Evolutionary conservation across 306 rosid genomes (phyloP), one percentile per base, ranked within the genome.

Genomic region (Acmispon strigosus): DNA sequence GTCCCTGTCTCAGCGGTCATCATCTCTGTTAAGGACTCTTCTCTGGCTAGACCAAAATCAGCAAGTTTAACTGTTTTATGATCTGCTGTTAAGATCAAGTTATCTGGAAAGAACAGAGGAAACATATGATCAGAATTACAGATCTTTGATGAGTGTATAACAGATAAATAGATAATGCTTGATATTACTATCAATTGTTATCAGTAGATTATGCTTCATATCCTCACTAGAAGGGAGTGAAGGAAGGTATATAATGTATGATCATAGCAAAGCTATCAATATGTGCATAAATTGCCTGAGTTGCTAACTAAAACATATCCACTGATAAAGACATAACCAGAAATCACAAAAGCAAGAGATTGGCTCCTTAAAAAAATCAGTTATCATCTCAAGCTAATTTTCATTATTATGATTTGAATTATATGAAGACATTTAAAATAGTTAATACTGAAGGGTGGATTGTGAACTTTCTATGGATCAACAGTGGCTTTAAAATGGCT

Each of bases 1-100:
- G 97, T 91, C 54, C 97, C 97, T 0, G 97, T 89, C 81, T 92
- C 97, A 22, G 97, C 96, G 0, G 97, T 92, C 97, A 92, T 92
- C 97, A 89, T 92, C 82, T 89, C 97, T 17, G 93, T 84, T 57
- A 92, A 79, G 2, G 97, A 79, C 81, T 92, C 97, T 81, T 92
- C 97, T 78, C 97, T 92, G 59, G 97, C 97, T 50, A 92, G 83
- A 62, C 97, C 97, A 63, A 92, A 89, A 65, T 92, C 97, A 1
- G 89, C 88, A 64, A 92, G 96, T 70, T 92, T 92, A 67, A 92
- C 87, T 1, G 89, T 89, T 81, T 60, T 89, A 73, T 84, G 87
- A 80, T 92, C 94, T 45, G 79, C 97, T 0, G 96, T 87, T 83
- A 89, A 78, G 53, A 89, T 81, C 87, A 92, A 74, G 77, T 92